Conservation (phyloP, 2,329 filamentous ascomycete species). For the Neonectria punicea region DNA sequence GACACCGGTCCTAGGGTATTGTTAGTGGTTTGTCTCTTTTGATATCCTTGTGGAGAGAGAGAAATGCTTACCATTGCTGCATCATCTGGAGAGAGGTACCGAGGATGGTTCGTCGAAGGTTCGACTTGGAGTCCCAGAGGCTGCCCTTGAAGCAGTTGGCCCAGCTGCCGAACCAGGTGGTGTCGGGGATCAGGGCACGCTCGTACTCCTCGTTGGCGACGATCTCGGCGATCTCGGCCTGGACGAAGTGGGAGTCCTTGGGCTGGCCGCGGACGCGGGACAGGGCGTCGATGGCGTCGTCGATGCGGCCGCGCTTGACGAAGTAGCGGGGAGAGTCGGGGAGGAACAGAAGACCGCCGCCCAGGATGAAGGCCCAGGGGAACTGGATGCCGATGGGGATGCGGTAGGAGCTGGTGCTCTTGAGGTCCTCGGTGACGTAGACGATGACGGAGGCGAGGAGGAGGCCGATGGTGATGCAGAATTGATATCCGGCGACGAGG, state of each 20-base stretch:
- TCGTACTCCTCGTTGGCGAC: conserved; percentile 92
- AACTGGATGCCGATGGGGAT: conserved; percentile 84
- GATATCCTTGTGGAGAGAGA: too few relatives aligned
- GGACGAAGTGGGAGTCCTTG: conserved; percentile 77
- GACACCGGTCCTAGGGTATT: conserved; percentile 67
- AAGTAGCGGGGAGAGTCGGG: conserved; percentile 89
- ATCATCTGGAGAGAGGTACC: conserved; percentile 83
- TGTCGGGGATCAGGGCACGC: conserved; percentile 71
- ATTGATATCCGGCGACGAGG: conserved; percentile 35
- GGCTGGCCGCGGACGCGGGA: conserved; percentile 79
- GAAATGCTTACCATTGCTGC: conserved; percentile 68
- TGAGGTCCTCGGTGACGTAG: conserved; percentile 25
- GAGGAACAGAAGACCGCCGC: conserved; percentile 75
- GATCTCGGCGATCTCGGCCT: conserved; percentile 84
- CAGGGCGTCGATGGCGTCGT: conserved; percentile 71
- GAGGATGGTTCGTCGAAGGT: conserved; percentile 76
- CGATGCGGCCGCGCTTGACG: conserved; percentile 79
- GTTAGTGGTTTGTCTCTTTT: neutral
- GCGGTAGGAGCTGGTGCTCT: conserved; percentile 59
- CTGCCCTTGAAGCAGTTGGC: conserved; percentile 73
- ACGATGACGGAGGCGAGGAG: conserved; percentile 31
- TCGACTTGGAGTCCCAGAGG: conserved; percentile 70
- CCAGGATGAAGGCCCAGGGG: conserved; percentile 82
- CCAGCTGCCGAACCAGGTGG: conserved; percentile 76
- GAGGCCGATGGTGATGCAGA: conserved; percentile 36